Percentiles rank a stretch among this genome's conserved stretches.
Conservation (phyloP, 2,329 filamentous ascomycete genomes). For the Mycosphaerella sp. region DNA sequence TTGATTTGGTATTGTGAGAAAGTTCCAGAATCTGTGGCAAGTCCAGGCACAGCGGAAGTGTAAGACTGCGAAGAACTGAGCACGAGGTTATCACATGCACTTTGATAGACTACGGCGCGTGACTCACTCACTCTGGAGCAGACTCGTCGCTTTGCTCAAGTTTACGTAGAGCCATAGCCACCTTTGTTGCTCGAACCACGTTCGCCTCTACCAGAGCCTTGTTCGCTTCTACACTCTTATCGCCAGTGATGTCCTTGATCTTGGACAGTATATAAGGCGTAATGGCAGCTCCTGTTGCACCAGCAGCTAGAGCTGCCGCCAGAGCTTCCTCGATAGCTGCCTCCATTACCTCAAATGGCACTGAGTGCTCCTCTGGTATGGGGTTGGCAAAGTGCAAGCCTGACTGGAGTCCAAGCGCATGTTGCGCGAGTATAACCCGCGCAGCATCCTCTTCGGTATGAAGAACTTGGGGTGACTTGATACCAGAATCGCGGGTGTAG, state of each 20-base stretch:
- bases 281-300: slow-evolving; percentile 66
- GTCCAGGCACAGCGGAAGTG: neutral
- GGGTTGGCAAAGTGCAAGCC: slow-evolving; percentile 88
- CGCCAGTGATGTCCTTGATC: slow-evolving; percentile 71
- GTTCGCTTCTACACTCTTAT: slow-evolving; percentile 68
- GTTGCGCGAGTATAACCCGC: slow-evolving; percentile 77
- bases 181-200: slow-evolving; percentile 57
- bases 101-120: neutral
- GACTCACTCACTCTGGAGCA: slow-evolving; percentile 17
- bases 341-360: slow-evolving; percentile 67
- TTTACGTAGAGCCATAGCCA: slow-evolving; percentile 57
- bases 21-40: neutral
- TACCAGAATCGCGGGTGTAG: slow-evolving; percentile 80
- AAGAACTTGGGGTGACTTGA: slow-evolving; percentile 70
- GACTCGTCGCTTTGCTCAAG: slow-evolving; percentile 40
- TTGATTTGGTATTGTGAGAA: slow-evolving; percentile 8
- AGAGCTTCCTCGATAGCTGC: slow-evolving; percentile 63
- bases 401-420: slow-evolving; percentile 63
- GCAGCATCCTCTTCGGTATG: slow-evolving; percentile 75
- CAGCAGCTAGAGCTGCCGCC: slow-evolving; percentile 57
- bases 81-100: slow-evolving; percentile 4
- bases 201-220: slow-evolving; percentile 62
- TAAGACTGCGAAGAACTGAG: neutral
- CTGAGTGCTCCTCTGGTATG: slow-evolving; percentile 63
- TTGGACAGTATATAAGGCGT: slow-evolving; percentile 77